These are phyloP conservation scores for Globisporangium uncinulatum DNA, from an alignment of 352 stramenopile genomes.

Conservation along the genomic window DNA sequence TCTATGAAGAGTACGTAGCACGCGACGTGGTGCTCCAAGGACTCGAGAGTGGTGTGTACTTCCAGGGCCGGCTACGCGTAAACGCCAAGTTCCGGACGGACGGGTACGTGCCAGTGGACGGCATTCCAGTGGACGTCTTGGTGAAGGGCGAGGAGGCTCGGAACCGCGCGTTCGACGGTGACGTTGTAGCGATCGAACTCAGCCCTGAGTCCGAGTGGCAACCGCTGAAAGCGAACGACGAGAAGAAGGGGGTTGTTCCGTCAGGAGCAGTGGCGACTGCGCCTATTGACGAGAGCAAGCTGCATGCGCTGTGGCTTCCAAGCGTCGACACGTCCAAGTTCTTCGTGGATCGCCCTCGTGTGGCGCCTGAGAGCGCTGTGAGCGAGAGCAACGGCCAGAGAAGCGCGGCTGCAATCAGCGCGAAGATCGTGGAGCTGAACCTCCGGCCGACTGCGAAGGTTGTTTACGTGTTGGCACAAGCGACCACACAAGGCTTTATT, in stretches of 20 bases:
- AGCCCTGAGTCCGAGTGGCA: constrained; percentile 55
- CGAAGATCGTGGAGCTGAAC: constrained; percentile 22
- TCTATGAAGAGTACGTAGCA: constrained; percentile 36
- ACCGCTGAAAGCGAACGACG: constrained; percentile 18
- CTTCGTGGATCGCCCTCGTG: constrained; percentile 16
- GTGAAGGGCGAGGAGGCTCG: constrained; percentile 64
- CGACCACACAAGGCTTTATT: constrained; percentile 56
- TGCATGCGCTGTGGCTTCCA: constrained; percentile 44
- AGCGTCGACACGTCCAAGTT: constrained; percentile 29
- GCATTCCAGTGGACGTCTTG: constrained; percentile 66
- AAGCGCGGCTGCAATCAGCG: constrained; percentile 21
- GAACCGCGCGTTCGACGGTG: constrained; percentile 77
- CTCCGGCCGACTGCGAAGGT: constrained; percentile 60
- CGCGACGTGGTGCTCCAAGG: constrained; percentile 23
- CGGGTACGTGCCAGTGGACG: constrained; percentile 74
- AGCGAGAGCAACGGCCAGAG: constrained; percentile 19
- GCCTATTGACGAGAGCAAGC: constrained; percentile 27
- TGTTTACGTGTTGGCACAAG: constrained; percentile 56
- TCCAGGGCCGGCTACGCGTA: constrained; percentile 70
- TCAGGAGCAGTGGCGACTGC: too few relatives aligned
- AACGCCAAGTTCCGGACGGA: constrained; percentile 69
- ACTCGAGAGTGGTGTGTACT: constrained; percentile 28
- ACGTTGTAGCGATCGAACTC: constrained; percentile 67
- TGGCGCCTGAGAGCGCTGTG: neutral
- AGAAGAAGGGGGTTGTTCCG: constrained; percentile 19